These are phyloP conservation scores for Xylona heveae DNA, from an alignment of 495 filamentous ascomycete genomes.

Conservation along the genomic window DNA sequence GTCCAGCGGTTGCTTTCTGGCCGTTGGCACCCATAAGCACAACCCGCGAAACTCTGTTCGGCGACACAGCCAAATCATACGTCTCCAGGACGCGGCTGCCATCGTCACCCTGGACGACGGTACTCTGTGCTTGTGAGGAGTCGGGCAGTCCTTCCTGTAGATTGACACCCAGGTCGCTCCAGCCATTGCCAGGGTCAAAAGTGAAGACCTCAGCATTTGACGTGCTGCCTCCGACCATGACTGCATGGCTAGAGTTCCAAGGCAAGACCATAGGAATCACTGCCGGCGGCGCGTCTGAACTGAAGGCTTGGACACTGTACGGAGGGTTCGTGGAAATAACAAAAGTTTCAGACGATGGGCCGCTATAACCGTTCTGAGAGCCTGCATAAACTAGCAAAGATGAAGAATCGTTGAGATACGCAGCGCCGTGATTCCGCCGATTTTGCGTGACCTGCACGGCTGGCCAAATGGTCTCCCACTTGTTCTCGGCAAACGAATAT, in stretches of 20 bases:
- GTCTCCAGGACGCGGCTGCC: slow-evolving; percentile 65
- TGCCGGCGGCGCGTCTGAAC: slow-evolving; percentile 33
- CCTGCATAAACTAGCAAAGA: slow-evolving; percentile 72
- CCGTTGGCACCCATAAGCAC: slow-evolving; percentile 31
- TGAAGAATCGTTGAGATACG: slow-evolving; percentile 46
- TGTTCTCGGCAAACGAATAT: slow-evolving; percentile 51
- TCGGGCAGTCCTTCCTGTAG: slow-evolving; percentile 33
- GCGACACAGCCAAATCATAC: slow-evolving; percentile 55
- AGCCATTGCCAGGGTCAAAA: slow-evolving; percentile 33
- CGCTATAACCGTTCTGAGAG: slow-evolving; percentile 28
- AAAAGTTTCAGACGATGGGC: slow-evolving; percentile 53
- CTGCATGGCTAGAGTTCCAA: slow-evolving; percentile 51
- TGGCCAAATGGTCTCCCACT: slow-evolving; percentile 50
- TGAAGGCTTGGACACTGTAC: slow-evolving; percentile 29
- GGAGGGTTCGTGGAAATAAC: slow-evolving; percentile 40
- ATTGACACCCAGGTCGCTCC: slow-evolving; percentile 38
- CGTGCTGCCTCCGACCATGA: slow-evolving; percentile 53
- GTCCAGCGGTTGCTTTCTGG: slow-evolving; percentile 16
- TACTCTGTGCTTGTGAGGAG: slow-evolving; percentile 30
- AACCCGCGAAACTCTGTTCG: slow-evolving; percentile 54
- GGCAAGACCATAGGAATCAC: slow-evolving; percentile 49
- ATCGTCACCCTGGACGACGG: slow-evolving; percentile 46
- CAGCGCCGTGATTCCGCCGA: slow-evolving; percentile 50
- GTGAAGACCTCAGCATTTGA: slow-evolving; percentile 45
- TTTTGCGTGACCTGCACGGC: slow-evolving; percentile 35